These are phyloP conservation scores for Clathrospora elynae DNA, from an alignment of 2,329 filamentous ascomycete genomes.

Conservation along the genomic window DNA sequence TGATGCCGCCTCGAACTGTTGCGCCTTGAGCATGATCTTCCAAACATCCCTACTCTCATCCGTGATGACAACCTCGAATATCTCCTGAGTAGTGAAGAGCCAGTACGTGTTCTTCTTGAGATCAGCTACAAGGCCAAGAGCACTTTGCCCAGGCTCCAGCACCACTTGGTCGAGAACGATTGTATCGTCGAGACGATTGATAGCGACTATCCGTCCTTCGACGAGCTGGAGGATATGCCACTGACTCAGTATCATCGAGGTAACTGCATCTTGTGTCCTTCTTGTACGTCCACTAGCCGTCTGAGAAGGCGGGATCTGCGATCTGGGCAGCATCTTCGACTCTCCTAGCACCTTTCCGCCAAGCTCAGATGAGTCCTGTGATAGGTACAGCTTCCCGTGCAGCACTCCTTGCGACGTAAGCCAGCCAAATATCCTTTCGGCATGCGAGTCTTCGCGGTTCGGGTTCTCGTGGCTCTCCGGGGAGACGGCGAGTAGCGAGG, in stretches of 20 bases:
- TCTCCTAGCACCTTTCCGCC: conserved; percentile 77
- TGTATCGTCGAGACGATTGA: conserved; percentile 84
- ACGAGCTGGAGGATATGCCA: conserved; percentile 90
- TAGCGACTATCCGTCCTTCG: conserved; percentile 79
- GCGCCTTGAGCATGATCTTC: conserved; percentile 86
- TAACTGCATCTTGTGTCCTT: conserved; percentile 71
- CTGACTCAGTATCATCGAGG: conserved; percentile 83
- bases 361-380: conserved; percentile 65
- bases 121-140: conserved; percentile 85
- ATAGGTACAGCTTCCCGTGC: conserved; percentile 76
- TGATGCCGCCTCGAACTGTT: conserved; percentile 87
- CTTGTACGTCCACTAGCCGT: conserved; percentile 67
- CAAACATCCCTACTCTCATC: conserved; percentile 93
- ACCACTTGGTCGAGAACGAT: conserved; percentile 88
- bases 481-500: conserved; percentile 74
- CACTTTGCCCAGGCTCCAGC: conserved; percentile 76
- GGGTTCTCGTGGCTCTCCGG: conserved; percentile 67
- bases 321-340: conserved; percentile 75
- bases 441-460: conserved; percentile 58
- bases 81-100: conserved; percentile 89
- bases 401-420: conserved; percentile 84
- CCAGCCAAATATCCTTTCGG: conserved; percentile 86
- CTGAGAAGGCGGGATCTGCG: conserved; percentile 73
- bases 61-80: conserved; percentile 88
- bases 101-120: conserved; percentile 96